A percentile compares a stretch with the other conserved stretches of the same genome.
Conservation (phyloP, 2,329 filamentous ascomycete genomes). For the Colletotrichum euphorbiae region DNA sequence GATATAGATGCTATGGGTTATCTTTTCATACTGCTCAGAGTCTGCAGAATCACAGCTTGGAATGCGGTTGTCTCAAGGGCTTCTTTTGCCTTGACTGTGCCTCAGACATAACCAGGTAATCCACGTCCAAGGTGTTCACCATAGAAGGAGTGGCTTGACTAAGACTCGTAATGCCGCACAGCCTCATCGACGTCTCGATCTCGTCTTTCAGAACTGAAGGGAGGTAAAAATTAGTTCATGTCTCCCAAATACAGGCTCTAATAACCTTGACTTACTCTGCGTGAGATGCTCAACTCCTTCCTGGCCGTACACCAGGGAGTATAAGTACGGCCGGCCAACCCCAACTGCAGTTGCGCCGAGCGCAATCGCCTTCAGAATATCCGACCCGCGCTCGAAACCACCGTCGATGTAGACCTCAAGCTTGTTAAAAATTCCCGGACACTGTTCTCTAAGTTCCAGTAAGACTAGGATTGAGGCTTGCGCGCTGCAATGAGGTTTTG, state of each 20-base stretch:
- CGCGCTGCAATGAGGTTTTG: slow-evolving; percentile 56
- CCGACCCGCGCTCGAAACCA: slow-evolving; percentile 72
- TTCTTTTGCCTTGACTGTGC: slow-evolving; percentile 9
- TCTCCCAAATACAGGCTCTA: fast-evolving
- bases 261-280: neutral
- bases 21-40: neutral
- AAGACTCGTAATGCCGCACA: slow-evolving; percentile 46
- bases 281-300: slow-evolving; percentile 61
- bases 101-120: slow-evolving; percentile 45
- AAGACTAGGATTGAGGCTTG: slow-evolving; percentile 38
- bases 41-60: slow-evolving; percentile 3
- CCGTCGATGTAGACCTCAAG: slow-evolving; percentile 71
- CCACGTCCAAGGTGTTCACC: slow-evolving; percentile 48
- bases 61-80: neutral
- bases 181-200: slow-evolving; percentile 46
- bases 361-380: slow-evolving; percentile 78
- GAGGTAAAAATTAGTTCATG: neutral
- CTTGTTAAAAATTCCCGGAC: slow-evolving; percentile 37
- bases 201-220: slow-evolving; percentile 45
- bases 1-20: neutral
- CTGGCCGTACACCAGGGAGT: slow-evolving; percentile 53
- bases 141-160: slow-evolving; percentile 45
- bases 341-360: slow-evolving; percentile 73
- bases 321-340: slow-evolving; percentile 75
- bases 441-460: slow-evolving; percentile 62